phyloP scores from a whole-genome alignment of 495 filamentous ascomycete genomes.

The Cudoniella acicularis region DNA sequence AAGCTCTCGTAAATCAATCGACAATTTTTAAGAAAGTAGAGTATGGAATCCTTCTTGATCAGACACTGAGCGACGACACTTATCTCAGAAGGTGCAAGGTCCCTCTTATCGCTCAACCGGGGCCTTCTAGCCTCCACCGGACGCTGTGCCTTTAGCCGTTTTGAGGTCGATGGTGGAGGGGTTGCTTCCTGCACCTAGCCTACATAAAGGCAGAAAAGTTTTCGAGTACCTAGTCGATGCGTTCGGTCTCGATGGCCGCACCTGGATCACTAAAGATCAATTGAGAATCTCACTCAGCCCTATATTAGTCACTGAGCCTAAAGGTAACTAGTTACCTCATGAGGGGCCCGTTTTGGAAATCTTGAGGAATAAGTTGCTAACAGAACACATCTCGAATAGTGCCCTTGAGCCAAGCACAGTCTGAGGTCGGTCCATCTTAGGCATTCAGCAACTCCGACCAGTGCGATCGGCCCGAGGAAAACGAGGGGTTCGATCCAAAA shows the following conservation, averaged over 20 bases:
- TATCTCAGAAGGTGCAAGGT: too few species aligned
- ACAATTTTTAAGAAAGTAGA: too few species aligned
- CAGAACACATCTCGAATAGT: conserved; percentile 16
- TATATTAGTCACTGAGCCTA: conserved; percentile 12
- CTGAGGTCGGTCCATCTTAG: conserved; percentile 10
- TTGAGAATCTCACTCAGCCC: conserved; percentile 19
- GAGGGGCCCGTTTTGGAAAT: conserved; percentile 11
- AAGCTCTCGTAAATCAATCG: too few species aligned
- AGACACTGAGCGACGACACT: too few species aligned
- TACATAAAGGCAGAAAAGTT: conserved; percentile 22
- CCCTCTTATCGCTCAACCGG: too few species aligned
- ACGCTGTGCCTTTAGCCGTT: too few species aligned
- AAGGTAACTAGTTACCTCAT: conserved; percentile 10
- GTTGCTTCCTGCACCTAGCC: too few species aligned
- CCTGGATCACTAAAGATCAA: conserved; percentile 19
- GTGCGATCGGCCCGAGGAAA: conserved; percentile 3
- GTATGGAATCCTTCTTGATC: too few species aligned
- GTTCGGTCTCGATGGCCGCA: too few species aligned
- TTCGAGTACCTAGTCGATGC: conserved; percentile 18
- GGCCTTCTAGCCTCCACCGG: too few species aligned
- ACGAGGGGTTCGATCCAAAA: neutral
- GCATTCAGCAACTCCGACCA: conserved; percentile 15
- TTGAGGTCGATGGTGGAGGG: too few species aligned
- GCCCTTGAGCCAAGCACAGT: conserved; percentile 14
- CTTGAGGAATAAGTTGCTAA: conserved; percentile 20